These are phyloP conservation scores for Nicotiana tabacum DNA, from an alignment of 257 asterid species.

Conservation along the genomic window DNA sequence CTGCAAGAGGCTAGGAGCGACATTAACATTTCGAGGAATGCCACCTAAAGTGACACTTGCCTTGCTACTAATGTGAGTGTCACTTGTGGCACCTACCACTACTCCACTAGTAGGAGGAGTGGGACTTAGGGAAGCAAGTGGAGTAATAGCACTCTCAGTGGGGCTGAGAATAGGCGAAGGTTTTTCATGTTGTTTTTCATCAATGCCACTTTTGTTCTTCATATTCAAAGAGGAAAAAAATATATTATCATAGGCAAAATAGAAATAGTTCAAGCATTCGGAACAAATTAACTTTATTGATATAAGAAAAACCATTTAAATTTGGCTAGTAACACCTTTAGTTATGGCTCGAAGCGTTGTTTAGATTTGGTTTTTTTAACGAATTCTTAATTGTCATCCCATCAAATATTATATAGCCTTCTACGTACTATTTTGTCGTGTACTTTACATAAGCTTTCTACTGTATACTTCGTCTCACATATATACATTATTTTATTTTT, in stretches of 20 bases:
- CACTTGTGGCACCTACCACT: not conserved
- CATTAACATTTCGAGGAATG: not conserved
- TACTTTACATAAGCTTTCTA: not conserved
- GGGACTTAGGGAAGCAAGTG: not conserved
- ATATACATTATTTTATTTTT: too few relatives aligned
- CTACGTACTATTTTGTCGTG: not conserved
- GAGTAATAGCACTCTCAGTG: too few relatives aligned
- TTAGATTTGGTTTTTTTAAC: not conserved
- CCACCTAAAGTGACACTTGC: not conserved
- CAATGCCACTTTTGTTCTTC: not conserved
- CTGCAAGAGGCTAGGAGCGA: not conserved
- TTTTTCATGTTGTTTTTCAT: not conserved
- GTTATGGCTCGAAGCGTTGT: not conserved
- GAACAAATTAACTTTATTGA: not conserved
- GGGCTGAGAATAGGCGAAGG: not conserved
- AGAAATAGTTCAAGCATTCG: not conserved
- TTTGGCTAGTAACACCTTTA: too few relatives aligned
- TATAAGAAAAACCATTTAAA: not conserved
- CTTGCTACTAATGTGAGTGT: not conserved
- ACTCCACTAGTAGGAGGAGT: not conserved
- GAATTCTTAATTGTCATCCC: not conserved
- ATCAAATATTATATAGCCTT: not conserved
- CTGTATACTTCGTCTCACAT: not conserved
- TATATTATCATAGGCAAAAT: not conserved
- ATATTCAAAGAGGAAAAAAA: not conserved